phyloP scores from a whole-genome alignment of 768 basidiomycete genomes.

The Boletales sp. region DNA sequence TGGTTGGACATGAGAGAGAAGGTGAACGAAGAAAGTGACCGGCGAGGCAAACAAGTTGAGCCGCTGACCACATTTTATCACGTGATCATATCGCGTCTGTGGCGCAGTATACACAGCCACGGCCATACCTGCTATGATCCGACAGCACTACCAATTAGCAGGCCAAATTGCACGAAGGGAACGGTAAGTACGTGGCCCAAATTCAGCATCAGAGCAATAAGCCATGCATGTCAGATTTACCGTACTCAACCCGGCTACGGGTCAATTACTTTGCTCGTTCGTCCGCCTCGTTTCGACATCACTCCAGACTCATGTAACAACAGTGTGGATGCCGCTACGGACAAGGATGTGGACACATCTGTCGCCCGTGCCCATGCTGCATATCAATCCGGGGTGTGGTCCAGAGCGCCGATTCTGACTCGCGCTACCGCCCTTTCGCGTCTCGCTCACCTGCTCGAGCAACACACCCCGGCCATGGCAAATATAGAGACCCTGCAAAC shows the following conservation, averaged over 20 bases:
- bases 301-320: background rate
- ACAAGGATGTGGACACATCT: constrained; percentile 47
- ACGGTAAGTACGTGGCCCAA: background rate
- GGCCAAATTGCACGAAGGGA: constrained; percentile 1
- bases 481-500: constrained; percentile 71
- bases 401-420: constrained; percentile 49
- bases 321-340: constrained; percentile 55
- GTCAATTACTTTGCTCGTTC: constrained; percentile 55
- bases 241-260: constrained; percentile 68
- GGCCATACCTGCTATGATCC: constrained; percentile 4
- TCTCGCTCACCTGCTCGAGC: constrained; percentile 61
- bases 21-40: too few species aligned
- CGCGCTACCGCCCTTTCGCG: constrained; percentile 65
- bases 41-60: too few species aligned
- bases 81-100: constrained; percentile 26
- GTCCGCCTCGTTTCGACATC: constrained; percentile 17
- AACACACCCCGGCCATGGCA: constrained; percentile 55
- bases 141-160: constrained; percentile 8
- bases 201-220: too few species aligned
- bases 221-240: constrained; percentile 24
- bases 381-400: constrained; percentile 73
- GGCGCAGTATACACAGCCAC: constrained; percentile 20
- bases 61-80: constrained; percentile 1
- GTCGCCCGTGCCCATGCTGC: constrained; percentile 53
- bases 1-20: constrained; percentile 25